Percentiles rank a stretch among this genome's conserved stretches.
These are phyloP conservation scores for Symbiotaphrina buchneri DNA, from an alignment of 495 filamentous ascomycete genomes.

Conservation along the genomic window DNA sequence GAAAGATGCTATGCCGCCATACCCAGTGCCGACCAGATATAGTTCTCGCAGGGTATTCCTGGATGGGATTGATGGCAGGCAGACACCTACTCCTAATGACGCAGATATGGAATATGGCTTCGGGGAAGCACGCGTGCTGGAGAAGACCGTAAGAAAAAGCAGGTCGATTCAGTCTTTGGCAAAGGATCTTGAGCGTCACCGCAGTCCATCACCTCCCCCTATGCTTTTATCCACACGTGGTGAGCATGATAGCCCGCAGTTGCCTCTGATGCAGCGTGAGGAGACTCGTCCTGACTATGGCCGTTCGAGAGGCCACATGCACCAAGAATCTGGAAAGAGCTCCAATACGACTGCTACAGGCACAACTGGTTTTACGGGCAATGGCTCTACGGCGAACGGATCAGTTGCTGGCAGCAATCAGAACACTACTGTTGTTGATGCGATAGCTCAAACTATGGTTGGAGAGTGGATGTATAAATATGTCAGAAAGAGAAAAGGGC, in stretches of 20 bases:
- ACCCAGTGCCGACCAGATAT: slow-evolving; percentile 73
- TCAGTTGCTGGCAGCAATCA: slow-evolving; percentile 40
- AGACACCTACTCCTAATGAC: slow-evolving; percentile 68
- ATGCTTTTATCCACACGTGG: slow-evolving; percentile 37
- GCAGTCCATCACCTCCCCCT: slow-evolving; percentile 40
- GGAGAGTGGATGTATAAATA: slow-evolving; percentile 99
- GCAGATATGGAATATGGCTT: slow-evolving; percentile 4
- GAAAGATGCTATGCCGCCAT: slow-evolving; percentile 36
- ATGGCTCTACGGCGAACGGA: slow-evolving; percentile 9
- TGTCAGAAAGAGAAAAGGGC: slow-evolving; percentile 53
- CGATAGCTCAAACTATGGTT: slow-evolving; percentile 96
- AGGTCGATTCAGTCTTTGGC: background rate
- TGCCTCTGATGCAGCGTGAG: slow-evolving; percentile 53
- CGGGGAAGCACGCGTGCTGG: background rate
- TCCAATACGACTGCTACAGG: slow-evolving; percentile 8
- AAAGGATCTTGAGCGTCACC: slow-evolving; percentile 17
- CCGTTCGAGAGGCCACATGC: slow-evolving; percentile 18
- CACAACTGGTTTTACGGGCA: background rate
- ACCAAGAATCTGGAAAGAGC: slow-evolving; percentile 30
- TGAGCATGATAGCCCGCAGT: slow-evolving; percentile 41
- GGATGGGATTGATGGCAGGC: slow-evolving; percentile 52
- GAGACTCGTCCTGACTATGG: slow-evolving; percentile 26
- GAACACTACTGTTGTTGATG: slow-evolving; percentile 75
- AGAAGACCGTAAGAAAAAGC: slow-evolving; percentile 3
- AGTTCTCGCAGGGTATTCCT: slow-evolving; percentile 62